Percentiles rank a stretch among this genome's conserved stretches.
Conservation (phyloP, 2,329 filamentous ascomycete species). For the Neocucurbitaria cava region DNA sequence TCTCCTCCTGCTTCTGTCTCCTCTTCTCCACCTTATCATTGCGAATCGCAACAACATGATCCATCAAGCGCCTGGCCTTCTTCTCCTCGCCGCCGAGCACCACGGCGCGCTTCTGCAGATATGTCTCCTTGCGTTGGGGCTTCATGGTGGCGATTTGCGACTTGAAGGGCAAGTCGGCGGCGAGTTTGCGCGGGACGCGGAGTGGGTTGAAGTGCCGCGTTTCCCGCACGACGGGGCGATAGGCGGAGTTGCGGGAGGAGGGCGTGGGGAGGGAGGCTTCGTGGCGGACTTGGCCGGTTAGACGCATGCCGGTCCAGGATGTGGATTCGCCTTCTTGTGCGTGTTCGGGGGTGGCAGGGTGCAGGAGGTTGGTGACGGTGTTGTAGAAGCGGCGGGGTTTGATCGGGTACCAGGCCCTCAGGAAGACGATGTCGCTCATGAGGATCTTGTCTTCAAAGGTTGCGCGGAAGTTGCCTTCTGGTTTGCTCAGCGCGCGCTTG, state of each 20-base stretch:
- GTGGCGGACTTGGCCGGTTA: constrained; percentile 89
- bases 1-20: constrained; percentile 84
- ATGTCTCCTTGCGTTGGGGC: constrained; percentile 80
- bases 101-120: constrained; percentile 96
- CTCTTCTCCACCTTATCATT: constrained; percentile 91
- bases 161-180: constrained; percentile 87
- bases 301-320: constrained; percentile 87
- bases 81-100: constrained; percentile 84
- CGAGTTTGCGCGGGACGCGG: constrained; percentile 77
- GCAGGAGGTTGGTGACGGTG: constrained; percentile 89
- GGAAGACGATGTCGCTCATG: constrained; percentile 94
- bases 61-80: constrained; percentile 85
- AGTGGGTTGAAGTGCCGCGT: constrained; percentile 65
- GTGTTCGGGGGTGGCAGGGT: constrained; percentile 51
- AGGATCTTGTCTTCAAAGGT: constrained; percentile 99
- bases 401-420: constrained; percentile 96
- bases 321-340: constrained; percentile 45
- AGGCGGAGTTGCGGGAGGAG: constrained; percentile 81
- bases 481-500: constrained; percentile 91
- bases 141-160: constrained; percentile 86
- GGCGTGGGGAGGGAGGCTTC: constrained; percentile 79
- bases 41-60: constrained; percentile 87
- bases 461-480: constrained; percentile 93
- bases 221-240: constrained; percentile 67
- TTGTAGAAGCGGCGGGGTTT: constrained; percentile 97